phyloP scores from a whole-genome alignment of 331 rosid genomes.

The Acacia pycnantha region DNA sequence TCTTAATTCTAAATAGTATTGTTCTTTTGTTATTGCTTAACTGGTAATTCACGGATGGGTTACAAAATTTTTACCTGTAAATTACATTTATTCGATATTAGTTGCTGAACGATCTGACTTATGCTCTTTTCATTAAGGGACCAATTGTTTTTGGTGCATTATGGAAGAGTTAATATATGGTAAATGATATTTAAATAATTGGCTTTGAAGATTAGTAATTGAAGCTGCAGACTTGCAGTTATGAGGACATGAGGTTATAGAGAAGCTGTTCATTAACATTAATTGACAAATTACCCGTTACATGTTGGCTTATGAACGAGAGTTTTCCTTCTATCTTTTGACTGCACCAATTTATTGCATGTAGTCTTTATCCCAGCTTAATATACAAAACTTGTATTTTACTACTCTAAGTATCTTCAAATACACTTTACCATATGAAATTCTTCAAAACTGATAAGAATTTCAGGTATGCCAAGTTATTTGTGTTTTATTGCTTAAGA shows the following conservation, averaged over 20 bases:
- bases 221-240: background rate
- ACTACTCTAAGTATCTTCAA: background rate
- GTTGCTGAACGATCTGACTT: no score
- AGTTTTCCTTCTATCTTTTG: background rate
- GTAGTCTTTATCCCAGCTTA: background rate
- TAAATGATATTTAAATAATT: background rate
- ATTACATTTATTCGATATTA: no score
- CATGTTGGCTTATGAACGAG: background rate
- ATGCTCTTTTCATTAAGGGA: no score
- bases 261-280: background rate
- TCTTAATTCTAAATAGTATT: background rate
- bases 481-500: background rate
- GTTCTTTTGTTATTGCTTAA: background rate
- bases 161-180: conserved; percentile 3
- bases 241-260: background rate
- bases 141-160: background rate
- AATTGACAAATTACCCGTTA: conserved; percentile 1
- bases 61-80: no score
- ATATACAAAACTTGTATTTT: background rate
- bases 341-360: background rate
- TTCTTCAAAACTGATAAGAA: background rate
- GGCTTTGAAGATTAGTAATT: background rate
- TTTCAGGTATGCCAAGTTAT: background rate
- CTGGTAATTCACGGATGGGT: no score
- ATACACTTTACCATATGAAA: background rate